These are phyloP conservation scores for Cercophora newfieldiana DNA, from an alignment of 495 filamentous ascomycete species.

Conservation along the genomic window DNA sequence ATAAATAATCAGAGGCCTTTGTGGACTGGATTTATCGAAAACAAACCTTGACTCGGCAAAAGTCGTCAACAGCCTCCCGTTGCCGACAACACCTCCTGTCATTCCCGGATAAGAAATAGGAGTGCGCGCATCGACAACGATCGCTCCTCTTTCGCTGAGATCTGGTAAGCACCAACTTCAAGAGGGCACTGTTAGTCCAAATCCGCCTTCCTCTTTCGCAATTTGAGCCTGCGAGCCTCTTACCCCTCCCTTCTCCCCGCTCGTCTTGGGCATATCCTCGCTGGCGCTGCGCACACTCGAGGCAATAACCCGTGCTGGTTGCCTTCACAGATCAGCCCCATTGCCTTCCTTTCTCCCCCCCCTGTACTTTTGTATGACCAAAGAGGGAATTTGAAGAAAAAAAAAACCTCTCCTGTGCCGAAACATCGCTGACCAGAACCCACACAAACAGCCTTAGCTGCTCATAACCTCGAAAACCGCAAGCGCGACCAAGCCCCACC, in stretches of 20 bases:
- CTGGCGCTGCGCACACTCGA: neutral
- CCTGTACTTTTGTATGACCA: neutral
- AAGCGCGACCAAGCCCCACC: too few species aligned
- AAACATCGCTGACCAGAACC: neutral
- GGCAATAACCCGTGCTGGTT: neutral
- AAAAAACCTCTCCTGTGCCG: slow-evolving; percentile 6
- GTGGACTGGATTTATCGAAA: slow-evolving; percentile 27
- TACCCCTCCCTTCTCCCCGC: slow-evolving; percentile 5
- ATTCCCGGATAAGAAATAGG: slow-evolving; percentile 24
- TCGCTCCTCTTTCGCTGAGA: neutral
- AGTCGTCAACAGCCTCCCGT: slow-evolving; percentile 26
- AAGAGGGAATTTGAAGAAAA: too few species aligned
- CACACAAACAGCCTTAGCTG: neutral
- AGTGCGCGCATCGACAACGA: neutral
- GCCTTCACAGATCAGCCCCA: neutral
- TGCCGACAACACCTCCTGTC: slow-evolving; percentile 23
- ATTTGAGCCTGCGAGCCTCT: neutral
- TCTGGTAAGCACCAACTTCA: slow-evolving; percentile 4
- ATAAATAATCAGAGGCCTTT: slow-evolving; percentile 11
- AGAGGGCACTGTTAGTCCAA: slow-evolving; percentile 10
- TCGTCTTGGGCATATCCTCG: neutral
- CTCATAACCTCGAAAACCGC: neutral
- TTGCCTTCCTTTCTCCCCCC: neutral
- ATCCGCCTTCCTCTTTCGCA: slow-evolving; percentile 14
- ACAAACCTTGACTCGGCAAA: slow-evolving; percentile 28